Evolutionary conservation across 257 asterid genomes (phyloP).

Genomic region (Verbascum thapsus): DNA sequence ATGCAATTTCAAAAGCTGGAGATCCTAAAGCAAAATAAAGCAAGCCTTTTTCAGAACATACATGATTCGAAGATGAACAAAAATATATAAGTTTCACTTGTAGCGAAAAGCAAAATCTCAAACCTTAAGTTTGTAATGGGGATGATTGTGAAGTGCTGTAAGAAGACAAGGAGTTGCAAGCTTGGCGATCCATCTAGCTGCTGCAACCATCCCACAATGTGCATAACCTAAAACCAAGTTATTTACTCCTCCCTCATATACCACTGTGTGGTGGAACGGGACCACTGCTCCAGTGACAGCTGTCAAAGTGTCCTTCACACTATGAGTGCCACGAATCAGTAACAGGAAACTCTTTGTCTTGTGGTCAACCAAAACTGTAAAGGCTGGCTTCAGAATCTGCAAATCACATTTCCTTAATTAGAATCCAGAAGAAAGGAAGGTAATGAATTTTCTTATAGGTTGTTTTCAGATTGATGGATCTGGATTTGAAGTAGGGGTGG

Average conservation of each 20-base stretch:
- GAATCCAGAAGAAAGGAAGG: background rate
- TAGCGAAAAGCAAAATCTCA: background rate
- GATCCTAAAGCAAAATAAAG: slow-evolving; percentile 8
- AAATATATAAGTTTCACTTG: background rate
- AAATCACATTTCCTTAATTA: slow-evolving; percentile 25
- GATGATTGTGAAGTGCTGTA: slow-evolving; percentile 56
- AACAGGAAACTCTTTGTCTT: slow-evolving; percentile 61
- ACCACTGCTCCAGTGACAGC: slow-evolving; percentile 99
- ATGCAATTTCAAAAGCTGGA: background rate
- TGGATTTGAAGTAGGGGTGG: too few species aligned
- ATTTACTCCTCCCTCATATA: slow-evolving; percentile 88
- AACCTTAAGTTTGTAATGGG: slow-evolving; percentile 89
- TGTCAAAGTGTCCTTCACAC: slow-evolving; percentile 93
- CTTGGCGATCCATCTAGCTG: slow-evolving; percentile 99
- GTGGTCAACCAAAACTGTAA: slow-evolving; percentile 83
- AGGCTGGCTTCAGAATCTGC: slow-evolving; percentile 97
- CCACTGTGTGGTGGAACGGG: slow-evolving; percentile 94
- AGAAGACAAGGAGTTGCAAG: slow-evolving; percentile 84
- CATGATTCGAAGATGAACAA: background rate
- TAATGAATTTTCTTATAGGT: slow-evolving; percentile 4
- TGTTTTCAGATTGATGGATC: too few species aligned
- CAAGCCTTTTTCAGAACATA: slow-evolving; percentile 4
- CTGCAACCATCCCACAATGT: slow-evolving; percentile 99
- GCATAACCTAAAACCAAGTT: slow-evolving; percentile 95
- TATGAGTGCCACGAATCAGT: slow-evolving; percentile 95